Evolutionary conservation across 805 yeast genomes (phyloP).

Genomic region (Lipomyces spencermartinsiae): DNA sequence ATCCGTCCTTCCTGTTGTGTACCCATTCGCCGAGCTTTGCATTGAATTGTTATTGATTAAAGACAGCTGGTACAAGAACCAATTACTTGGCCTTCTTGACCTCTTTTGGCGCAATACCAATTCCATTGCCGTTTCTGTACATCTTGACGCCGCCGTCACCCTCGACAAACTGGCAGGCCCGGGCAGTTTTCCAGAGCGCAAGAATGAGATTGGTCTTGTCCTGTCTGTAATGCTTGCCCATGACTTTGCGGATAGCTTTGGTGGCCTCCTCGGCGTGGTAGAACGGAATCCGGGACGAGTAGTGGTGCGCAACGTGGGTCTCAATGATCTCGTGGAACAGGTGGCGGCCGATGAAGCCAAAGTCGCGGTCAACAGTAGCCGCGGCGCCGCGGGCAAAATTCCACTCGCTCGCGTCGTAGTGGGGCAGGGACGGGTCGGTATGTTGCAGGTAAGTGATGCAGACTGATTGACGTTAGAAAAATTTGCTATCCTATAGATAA

Average conservation of each 20-base stretch:
- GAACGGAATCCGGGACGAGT: slow-evolving; percentile 82
- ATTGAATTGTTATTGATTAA: not conserved
- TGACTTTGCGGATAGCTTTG: slow-evolving; percentile 77
- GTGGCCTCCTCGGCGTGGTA: slow-evolving; percentile 65
- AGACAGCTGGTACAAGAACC: not conserved
- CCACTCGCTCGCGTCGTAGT: slow-evolving; percentile 78
- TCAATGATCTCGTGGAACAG: slow-evolving; percentile 88
- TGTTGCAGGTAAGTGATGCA: slow-evolving; percentile 86
- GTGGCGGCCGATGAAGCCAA: slow-evolving; percentile 78
- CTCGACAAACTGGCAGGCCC: slow-evolving; percentile 75
- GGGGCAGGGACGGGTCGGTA: slow-evolving; percentile 79
- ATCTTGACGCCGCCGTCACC: slow-evolving; percentile 70
- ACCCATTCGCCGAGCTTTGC: not conserved
- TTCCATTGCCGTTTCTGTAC: slow-evolving; percentile 74
- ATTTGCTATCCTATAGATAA: not conserved
- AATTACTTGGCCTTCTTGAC: slow-evolving; percentile 25
- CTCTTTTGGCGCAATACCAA: slow-evolving; percentile 50
- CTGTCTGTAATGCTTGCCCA: slow-evolving; percentile 80
- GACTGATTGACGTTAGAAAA: slow-evolving; percentile 49
- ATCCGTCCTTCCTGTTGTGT: not conserved
- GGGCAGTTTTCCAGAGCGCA: slow-evolving; percentile 62
- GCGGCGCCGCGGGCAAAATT: slow-evolving; percentile 84
- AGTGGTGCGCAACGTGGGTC: slow-evolving; percentile 89
- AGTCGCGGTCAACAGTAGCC: slow-evolving; percentile 83
- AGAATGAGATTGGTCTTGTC: slow-evolving; percentile 74